phyloP scores from a whole-genome alignment of 2,329 filamentous ascomycete genomes.

The Salinomyces thailandicus region DNA sequence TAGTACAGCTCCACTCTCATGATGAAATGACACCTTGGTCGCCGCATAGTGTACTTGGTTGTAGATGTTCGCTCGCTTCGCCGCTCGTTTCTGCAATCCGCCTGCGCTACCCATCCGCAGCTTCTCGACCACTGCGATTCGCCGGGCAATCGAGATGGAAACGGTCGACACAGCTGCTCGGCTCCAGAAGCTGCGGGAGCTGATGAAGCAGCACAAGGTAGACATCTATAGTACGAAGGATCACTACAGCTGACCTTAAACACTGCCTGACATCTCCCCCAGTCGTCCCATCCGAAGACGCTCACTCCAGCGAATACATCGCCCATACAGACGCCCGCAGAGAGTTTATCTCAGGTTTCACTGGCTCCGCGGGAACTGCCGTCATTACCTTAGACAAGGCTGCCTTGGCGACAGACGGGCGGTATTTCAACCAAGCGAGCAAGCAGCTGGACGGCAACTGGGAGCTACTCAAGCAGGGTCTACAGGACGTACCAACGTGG shows the following conservation, averaged over 20 bases:
- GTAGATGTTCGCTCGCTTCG: neutral
- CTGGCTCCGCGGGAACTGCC: constrained; percentile 86
- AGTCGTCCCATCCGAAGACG: constrained; percentile 96
- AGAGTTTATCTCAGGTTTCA: constrained; percentile 87
- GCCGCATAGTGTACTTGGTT: too few relatives aligned
- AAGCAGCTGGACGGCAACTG: constrained; percentile 89
- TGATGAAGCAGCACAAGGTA: constrained; percentile 80
- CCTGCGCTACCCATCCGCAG: neutral
- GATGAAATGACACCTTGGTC: too few relatives aligned
- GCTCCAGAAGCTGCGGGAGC: constrained; percentile 62
- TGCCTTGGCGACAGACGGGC: constrained; percentile 83
- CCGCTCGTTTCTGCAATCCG: neutral
- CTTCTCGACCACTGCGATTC: constrained; percentile 3
- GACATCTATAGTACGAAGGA: constrained; percentile 71
- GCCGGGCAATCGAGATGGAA: constrained; percentile 50
- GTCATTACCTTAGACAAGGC: constrained; percentile 80
- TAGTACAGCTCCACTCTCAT: too few relatives aligned
- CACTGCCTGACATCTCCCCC: constrained; percentile 28
- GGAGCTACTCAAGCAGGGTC: constrained; percentile 81
- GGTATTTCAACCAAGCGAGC: constrained; percentile 94
- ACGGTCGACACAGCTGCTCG: constrained; percentile 68
- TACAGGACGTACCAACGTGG: constrained; percentile 92
- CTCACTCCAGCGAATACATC: constrained; percentile 96
- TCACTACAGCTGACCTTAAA: constrained; percentile 10
- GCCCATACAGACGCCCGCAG: constrained; percentile 87